Conservation (phyloP, 306 rosid species). For the Alnus rubra region DNA sequence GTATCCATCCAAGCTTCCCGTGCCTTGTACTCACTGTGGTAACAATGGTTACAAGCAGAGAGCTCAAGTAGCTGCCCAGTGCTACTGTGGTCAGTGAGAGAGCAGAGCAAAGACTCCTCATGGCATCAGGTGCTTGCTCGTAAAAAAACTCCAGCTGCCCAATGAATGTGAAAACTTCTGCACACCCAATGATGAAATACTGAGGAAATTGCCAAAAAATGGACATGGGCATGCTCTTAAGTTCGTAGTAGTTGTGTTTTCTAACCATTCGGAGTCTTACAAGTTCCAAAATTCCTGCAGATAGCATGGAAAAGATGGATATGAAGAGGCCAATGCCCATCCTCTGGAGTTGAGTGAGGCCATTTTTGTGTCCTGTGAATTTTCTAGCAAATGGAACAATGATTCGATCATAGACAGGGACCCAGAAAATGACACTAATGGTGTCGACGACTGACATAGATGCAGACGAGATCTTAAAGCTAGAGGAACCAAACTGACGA, state of each 20-base stretch:
- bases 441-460: constrained; percentile 70
- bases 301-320: constrained; percentile 48
- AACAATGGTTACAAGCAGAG: constrained; percentile 48
- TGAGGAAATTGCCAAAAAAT: constrained; percentile 60
- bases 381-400: constrained; percentile 45
- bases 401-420: constrained; percentile 78
- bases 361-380: constrained; percentile 46
- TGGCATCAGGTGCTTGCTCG: constrained; percentile 56
- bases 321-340: constrained; percentile 56
- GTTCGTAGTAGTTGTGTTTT: constrained; percentile 35
- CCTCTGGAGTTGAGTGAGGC: constrained; percentile 54
- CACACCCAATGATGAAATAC: constrained; percentile 54
- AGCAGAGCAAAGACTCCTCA: constrained; percentile 53
- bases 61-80: constrained; percentile 53
- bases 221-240: constrained; percentile 36
- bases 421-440: constrained; percentile 82
- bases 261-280: constrained; percentile 39
- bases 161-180: constrained; percentile 43
- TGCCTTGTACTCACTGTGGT: constrained; percentile 31
- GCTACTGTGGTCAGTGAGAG: constrained; percentile 48
- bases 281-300: constrained; percentile 43
- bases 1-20: constrained; percentile 53
- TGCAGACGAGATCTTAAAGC: constrained; percentile 68
- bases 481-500: constrained; percentile 41
- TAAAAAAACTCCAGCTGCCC: constrained; percentile 61